A percentile compares a stretch with the other conserved stretches of the same genome.
phyloP scores from a whole-genome alignment of 495 filamentous ascomycete genomes.

The Talaromyces trachyspermus region DNA sequence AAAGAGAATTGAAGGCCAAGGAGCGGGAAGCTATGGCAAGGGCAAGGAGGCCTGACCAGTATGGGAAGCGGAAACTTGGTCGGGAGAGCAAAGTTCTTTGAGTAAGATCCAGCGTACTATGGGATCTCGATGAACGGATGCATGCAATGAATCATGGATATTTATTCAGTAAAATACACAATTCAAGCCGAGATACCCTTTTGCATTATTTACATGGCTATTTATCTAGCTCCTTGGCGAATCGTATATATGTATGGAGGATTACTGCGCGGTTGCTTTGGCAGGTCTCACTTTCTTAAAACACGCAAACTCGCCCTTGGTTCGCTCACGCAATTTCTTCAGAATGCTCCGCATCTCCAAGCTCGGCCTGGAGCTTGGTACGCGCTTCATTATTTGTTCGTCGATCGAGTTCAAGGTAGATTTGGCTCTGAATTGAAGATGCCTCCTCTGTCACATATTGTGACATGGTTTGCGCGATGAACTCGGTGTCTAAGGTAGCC shows the following conservation, averaged over 20 bases:
- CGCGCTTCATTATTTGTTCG: conserved; percentile 82
- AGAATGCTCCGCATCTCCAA: conserved; percentile 79
- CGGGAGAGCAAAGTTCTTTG: conserved; percentile 77
- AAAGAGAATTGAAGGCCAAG: conserved; percentile 52
- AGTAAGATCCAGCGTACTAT: conserved; percentile 74
- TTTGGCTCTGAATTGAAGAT: conserved; percentile 67
- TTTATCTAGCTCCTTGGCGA: no score
- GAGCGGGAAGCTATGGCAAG: conserved; percentile 65
- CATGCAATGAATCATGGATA: no score
- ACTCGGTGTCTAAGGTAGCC: conserved; percentile 93
- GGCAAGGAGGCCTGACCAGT: conserved; percentile 63
- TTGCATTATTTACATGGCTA: no score
- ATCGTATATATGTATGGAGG: not conserved
- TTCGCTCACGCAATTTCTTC: conserved; percentile 75
- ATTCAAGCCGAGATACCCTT: conserved; percentile 3
- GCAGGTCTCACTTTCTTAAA: conserved; percentile 48
- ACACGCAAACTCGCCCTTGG: conserved; percentile 76
- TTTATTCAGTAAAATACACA: not conserved
- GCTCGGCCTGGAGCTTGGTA: conserved; percentile 68
- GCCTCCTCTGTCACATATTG: conserved; percentile 83
- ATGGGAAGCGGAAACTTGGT: conserved; percentile 78
- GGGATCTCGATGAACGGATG: conserved; percentile 25
- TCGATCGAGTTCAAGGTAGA: conserved; percentile 82
- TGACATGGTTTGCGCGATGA: conserved; percentile 85
- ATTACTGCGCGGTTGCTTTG: not conserved